A percentile compares a stretch with the other conserved stretches of the same genome.
Conservation (phyloP, 495 filamentous ascomycete genomes). For the Aspergillus sclerotioniger region DNA sequence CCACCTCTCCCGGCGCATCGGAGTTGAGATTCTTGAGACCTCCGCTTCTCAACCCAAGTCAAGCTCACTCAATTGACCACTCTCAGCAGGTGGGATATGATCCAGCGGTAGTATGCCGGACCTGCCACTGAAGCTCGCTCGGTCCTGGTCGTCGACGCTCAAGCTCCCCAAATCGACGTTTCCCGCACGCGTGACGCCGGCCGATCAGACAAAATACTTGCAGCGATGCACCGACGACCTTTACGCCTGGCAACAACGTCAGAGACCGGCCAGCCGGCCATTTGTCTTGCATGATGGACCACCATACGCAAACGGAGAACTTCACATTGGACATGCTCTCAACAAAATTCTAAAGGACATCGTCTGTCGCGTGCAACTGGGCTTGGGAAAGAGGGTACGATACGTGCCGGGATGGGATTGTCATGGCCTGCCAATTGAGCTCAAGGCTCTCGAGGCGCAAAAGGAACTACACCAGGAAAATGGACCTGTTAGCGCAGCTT, state of each 20-base stretch:
- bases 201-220: slow-evolving; percentile 62
- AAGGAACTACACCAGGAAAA: slow-evolving; percentile 24
- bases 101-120: slow-evolving; percentile 47
- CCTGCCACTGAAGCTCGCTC: slow-evolving; percentile 43
- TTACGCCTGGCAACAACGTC: slow-evolving; percentile 78
- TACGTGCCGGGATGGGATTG: slow-evolving; percentile 98
- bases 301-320: slow-evolving; percentile 91
- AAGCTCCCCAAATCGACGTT: slow-evolving; percentile 60
- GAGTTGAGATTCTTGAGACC: neutral
- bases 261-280: slow-evolving; percentile 53
- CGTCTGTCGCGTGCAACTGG: slow-evolving; percentile 74
- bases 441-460: slow-evolving; percentile 79
- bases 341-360: slow-evolving; percentile 99
- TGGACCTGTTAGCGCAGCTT: slow-evolving; percentile 29
- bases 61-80: slow-evolving; percentile 2
- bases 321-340: slow-evolving; percentile 95
- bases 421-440: slow-evolving; percentile 94
- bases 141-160: slow-evolving; percentile 59
- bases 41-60: slow-evolving; percentile 10
- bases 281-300: slow-evolving; percentile 95
- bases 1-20: neutral
- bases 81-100: slow-evolving; percentile 28
- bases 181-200: slow-evolving; percentile 49
- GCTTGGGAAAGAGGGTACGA: slow-evolving; percentile 71
- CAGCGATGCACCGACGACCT: slow-evolving; percentile 80